A percentile compares a stretch with the other conserved stretches of the same genome.
Evolutionary conservation across 78 protist genomes (phyloP).

Genomic region (Dictyostelium firmibasis): DNA sequence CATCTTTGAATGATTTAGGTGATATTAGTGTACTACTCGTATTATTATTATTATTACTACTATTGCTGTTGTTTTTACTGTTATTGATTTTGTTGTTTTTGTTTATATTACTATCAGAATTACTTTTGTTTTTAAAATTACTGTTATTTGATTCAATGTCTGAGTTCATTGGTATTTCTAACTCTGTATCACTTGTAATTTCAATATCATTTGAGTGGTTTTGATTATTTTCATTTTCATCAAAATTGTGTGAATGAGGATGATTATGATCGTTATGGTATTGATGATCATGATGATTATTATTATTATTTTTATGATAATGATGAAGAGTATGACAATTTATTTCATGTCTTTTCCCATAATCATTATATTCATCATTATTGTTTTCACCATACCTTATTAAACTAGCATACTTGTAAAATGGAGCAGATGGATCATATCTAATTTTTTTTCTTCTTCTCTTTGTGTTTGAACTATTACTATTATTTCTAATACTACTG

Average conservation of each 20-base stretch:
- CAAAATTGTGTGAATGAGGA: too few relatives aligned
- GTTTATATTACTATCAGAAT: too few relatives aligned
- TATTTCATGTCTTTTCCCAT: not conserved
- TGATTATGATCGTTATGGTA: too few relatives aligned
- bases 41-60: not conserved
- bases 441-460: not conserved
- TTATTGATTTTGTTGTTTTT: too few relatives aligned
- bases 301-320: not conserved
- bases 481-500: not conserved
- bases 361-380: not conserved
- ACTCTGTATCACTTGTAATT: not conserved
- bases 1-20: not conserved
- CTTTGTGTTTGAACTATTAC: not conserved
- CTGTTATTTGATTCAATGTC: not conserved
- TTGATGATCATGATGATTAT: not conserved
- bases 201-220: too few relatives aligned
- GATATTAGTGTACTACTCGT: not conserved
- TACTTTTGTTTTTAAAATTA: not conserved
- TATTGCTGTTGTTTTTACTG: not conserved
- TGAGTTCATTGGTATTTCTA: not conserved
- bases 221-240: too few relatives aligned
- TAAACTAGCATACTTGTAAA: not conserved
- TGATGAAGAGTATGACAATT: not conserved
- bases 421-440: not conserved
- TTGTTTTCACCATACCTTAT: not conserved